A percentile compares a stretch with the other conserved stretches of the same genome.
Conservation (phyloP, 2,329 filamentous ascomycete genomes). For the Hirsutella rhossiliensis region DNA sequence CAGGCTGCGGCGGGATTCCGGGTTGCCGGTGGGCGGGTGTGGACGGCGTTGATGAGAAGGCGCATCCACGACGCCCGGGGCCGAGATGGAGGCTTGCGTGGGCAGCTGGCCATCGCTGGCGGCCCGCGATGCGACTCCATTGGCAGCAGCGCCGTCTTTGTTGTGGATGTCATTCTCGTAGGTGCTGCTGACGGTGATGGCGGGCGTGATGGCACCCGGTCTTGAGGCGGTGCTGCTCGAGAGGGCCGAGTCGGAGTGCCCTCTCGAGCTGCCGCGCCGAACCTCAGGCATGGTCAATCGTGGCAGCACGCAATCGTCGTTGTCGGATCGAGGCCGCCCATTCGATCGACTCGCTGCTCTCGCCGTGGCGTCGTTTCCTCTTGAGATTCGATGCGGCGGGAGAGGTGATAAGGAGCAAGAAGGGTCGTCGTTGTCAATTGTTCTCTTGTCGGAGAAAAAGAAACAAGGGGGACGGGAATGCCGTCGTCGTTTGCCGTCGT, state of each 20-base stretch:
- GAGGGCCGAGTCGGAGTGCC: slow-evolving; percentile 10
- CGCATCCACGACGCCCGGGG: not conserved
- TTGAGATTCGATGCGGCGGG: too few relatives aligned
- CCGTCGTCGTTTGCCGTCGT: too few relatives aligned
- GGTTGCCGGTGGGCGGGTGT: not conserved
- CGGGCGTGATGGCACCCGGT: not conserved
- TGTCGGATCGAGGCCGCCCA: not conserved
- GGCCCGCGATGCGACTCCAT: not conserved
- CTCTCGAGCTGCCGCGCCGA: slow-evolving; percentile 13
- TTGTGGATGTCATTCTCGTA: not conserved
- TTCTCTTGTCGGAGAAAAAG: too few relatives aligned
- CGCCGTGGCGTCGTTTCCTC: too few relatives aligned
- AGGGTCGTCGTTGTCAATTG: too few relatives aligned
- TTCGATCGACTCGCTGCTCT: not conserved
- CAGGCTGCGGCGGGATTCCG: slow-evolving; percentile 16
- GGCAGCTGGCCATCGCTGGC: not conserved
- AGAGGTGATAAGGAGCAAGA: too few relatives aligned
- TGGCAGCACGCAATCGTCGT: not conserved
- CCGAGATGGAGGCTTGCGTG: not conserved
- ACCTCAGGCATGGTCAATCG: slow-evolving; percentile 16
- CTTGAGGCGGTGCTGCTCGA: not conserved
- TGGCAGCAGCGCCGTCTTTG: not conserved
- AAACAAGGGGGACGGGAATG: too few relatives aligned
- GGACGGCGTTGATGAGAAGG: not conserved
- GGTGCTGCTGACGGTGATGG: not conserved